phyloP scores from a whole-genome alignment of 2,329 filamentous ascomycete species.

The Clonostachys solani region DNA sequence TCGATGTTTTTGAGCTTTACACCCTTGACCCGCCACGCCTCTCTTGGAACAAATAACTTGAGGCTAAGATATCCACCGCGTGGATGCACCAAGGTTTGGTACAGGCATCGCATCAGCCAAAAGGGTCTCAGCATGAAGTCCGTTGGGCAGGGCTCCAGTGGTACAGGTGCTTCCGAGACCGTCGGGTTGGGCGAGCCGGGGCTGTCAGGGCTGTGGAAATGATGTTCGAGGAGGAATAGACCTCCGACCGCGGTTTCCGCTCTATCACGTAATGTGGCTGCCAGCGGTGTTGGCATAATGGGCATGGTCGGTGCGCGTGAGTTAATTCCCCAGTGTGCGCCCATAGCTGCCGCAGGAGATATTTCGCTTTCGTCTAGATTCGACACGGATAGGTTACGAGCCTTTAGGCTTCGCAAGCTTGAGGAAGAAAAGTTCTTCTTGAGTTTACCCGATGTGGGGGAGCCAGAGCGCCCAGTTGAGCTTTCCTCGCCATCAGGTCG shows the following conservation, averaged over 20 bases:
- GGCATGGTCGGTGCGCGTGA: slow-evolving; percentile 48
- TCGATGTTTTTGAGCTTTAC: slow-evolving; percentile 90
- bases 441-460: slow-evolving; percentile 45
- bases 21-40: slow-evolving; percentile 90
- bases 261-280: slow-evolving; percentile 56
- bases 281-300: slow-evolving; percentile 63
- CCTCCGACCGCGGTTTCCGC: slow-evolving; percentile 58
- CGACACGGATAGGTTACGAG: slow-evolving; percentile 67
- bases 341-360: slow-evolving; percentile 72
- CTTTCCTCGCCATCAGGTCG: slow-evolving; percentile 29
- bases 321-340: slow-evolving; percentile 54
- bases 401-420: slow-evolving; percentile 67
- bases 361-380: slow-evolving; percentile 56
- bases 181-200: slow-evolving; percentile 63
- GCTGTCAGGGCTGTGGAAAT: slow-evolving; percentile 65
- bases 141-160: slow-evolving; percentile 87
- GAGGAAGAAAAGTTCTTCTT: slow-evolving; percentile 68
- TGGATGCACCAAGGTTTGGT: slow-evolving; percentile 87
- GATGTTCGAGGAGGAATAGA: slow-evolving; percentile 77
- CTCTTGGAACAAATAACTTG: slow-evolving; percentile 85
- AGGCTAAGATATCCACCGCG: slow-evolving; percentile 89
- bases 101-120: slow-evolving; percentile 94
- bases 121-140: slow-evolving; percentile 90
- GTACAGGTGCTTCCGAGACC: slow-evolving; percentile 63
- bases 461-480: slow-evolving; percentile 38